Evolutionary conservation across 768 basidiomycete species (phyloP).

Genomic region (Boletus sp.): DNA sequence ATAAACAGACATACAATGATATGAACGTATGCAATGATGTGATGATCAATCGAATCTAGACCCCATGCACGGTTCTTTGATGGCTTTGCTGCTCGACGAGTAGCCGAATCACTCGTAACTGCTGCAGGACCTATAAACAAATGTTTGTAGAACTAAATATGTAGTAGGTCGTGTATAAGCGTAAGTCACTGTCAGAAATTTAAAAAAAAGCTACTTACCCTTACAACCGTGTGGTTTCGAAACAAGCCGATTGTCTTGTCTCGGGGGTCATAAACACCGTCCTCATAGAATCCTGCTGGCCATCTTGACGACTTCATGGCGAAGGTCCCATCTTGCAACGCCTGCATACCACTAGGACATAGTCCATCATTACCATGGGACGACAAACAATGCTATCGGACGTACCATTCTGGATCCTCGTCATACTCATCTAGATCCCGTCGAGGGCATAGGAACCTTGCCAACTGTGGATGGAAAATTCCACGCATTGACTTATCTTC

Average conservation of each 20-base stretch:
- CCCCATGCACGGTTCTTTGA: slow-evolving; percentile 3
- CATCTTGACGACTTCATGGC: slow-evolving; percentile 1
- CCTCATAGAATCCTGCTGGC: slow-evolving; percentile 1
- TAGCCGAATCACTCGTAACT: background rate
- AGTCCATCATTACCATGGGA: background rate
- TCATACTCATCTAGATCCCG: background rate
- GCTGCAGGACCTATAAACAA: background rate
- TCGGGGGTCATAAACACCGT: background rate
- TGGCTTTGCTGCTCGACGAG: background rate
- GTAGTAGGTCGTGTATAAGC: no score
- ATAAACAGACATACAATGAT: background rate
- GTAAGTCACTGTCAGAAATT: background rate
- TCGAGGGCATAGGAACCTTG: background rate
- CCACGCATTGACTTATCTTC: slow-evolving; percentile 4
- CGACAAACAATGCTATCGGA: background rate
- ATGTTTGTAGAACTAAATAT: slow-evolving; percentile 6
- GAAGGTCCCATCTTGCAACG: background rate
- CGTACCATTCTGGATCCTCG: background rate
- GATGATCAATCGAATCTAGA: background rate
- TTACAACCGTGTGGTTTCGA: background rate
- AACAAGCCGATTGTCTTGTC: background rate
- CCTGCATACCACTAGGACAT: background rate
- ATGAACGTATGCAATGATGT: slow-evolving; percentile 4
- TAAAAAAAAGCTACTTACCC: background rate
- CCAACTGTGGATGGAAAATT: slow-evolving; percentile 1